A percentile compares a stretch with the other conserved stretches of the same genome.
phyloP scores from a whole-genome alignment of 306 rosid genomes.

The Pueraria montana region DNA sequence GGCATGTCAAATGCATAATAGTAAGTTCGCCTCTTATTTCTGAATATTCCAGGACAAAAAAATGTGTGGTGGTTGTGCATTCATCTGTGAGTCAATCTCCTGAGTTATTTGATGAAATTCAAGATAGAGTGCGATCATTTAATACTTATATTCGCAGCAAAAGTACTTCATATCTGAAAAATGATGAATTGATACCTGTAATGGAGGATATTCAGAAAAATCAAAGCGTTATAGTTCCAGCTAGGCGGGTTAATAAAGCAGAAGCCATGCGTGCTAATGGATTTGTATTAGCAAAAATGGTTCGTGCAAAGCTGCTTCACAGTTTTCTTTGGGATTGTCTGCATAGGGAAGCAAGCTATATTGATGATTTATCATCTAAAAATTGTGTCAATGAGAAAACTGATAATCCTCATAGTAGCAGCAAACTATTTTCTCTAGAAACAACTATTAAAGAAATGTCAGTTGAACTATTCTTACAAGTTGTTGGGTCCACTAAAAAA shows the following conservation, averaged over 20 bases:
- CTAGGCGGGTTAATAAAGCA: slow-evolving; percentile 61
- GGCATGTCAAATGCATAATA: slow-evolving; percentile 72
- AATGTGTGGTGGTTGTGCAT: slow-evolving; percentile 72
- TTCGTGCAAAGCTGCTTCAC: slow-evolving; percentile 92
- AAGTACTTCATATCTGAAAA: slow-evolving; percentile 61
- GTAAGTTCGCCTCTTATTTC: slow-evolving; percentile 73
- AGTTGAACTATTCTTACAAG: slow-evolving; percentile 90
- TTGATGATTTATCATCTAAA: slow-evolving; percentile 57
- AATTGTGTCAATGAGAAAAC: slow-evolving; percentile 44
- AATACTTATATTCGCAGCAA: slow-evolving; percentile 70
- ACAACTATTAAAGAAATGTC: slow-evolving; percentile 78
- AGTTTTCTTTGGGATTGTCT: slow-evolving; percentile 83
- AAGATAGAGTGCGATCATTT: slow-evolving; percentile 77
- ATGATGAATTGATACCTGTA: slow-evolving; percentile 68
- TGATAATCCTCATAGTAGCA: slow-evolving; percentile 67
- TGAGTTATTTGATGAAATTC: slow-evolving; percentile 81
- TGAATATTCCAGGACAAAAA: slow-evolving; percentile 67
- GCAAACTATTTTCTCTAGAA: slow-evolving; percentile 76
- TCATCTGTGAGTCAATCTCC: slow-evolving; percentile 73
- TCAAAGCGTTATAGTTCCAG: slow-evolving; percentile 54
- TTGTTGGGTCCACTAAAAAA: slow-evolving; percentile 79
- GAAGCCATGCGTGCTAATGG: slow-evolving; percentile 91
- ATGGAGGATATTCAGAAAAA: slow-evolving; percentile 77
- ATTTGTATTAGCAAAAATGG: slow-evolving; percentile 90
- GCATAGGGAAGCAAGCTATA: slow-evolving; percentile 52